phyloP scores from a whole-genome alignment of 2,329 filamentous ascomycete genomes.

The Corniculantispora saksenae region DNA sequence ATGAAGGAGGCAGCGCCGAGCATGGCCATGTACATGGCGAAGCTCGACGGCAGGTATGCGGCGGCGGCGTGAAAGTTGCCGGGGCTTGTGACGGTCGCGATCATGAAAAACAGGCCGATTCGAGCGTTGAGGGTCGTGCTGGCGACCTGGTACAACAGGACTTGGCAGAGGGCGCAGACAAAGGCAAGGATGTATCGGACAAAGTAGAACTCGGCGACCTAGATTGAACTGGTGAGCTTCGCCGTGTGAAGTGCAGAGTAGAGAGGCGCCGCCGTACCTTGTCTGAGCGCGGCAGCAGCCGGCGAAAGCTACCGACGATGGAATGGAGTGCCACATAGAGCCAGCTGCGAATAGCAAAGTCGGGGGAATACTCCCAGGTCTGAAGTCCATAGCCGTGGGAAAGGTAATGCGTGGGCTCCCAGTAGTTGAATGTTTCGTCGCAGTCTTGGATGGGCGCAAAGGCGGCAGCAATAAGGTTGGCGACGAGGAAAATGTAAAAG shows the following conservation, averaged over 20 bases:
- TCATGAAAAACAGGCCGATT: slow-evolving; percentile 81
- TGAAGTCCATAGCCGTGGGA: slow-evolving; percentile 90
- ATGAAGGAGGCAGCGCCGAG: slow-evolving; percentile 86
- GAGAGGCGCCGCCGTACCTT: slow-evolving; percentile 45
- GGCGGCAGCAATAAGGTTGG: slow-evolving; percentile 73
- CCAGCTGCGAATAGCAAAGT: slow-evolving; percentile 95
- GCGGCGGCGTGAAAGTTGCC: slow-evolving; percentile 92
- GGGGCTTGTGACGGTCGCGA: slow-evolving; percentile 75
- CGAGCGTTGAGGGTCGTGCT: slow-evolving; percentile 76
- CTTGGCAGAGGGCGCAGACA: slow-evolving; percentile 78
- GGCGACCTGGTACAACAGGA: slow-evolving; percentile 76
- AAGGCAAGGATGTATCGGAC: slow-evolving; percentile 75
- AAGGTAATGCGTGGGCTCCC: slow-evolving; percentile 95
- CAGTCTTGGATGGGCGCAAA: slow-evolving; percentile 95
- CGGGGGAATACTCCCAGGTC: slow-evolving; percentile 98
- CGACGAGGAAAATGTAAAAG: slow-evolving; percentile 77
- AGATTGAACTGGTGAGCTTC: neutral
- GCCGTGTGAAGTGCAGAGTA: neutral
- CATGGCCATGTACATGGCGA: slow-evolving; percentile 93
- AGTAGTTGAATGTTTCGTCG: slow-evolving; percentile 99
- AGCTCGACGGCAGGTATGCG: slow-evolving; percentile 88
- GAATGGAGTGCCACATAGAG: slow-evolving; percentile 83
- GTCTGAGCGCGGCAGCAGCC: slow-evolving; percentile 61
- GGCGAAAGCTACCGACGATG: slow-evolving; percentile 64
- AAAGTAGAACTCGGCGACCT: slow-evolving; percentile 81